A percentile compares a stretch with the other conserved stretches of the same genome.
Conservation (phyloP, 2,329 filamentous ascomycete species). For the Coniochaeta sp. region DNA sequence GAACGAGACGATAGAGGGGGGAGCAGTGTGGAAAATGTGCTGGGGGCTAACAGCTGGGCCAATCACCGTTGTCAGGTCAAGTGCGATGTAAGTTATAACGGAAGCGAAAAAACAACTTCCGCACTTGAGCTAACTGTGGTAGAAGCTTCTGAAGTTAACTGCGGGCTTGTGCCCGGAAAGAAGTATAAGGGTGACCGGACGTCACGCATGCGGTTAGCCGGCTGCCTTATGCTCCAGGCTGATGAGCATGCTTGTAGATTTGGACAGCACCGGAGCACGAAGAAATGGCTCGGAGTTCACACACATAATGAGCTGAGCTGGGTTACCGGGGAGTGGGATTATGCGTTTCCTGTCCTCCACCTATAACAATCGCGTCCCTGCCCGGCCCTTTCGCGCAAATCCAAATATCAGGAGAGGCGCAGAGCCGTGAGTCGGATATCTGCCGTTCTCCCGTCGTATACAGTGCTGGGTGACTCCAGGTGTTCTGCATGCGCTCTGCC, state of each 20-base stretch:
- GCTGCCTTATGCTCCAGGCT: not conserved
- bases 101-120: no score
- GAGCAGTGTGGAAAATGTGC: not conserved
- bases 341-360: not conserved
- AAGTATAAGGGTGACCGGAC: not conserved
- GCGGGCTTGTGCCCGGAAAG: no score
- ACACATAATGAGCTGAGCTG: not conserved
- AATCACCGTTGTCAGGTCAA: not conserved
- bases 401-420: not conserved
- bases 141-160: no score
- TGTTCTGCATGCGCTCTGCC: not conserved
- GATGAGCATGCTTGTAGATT: not conserved
- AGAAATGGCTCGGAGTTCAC: no score
- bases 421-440: no score
- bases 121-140: no score
- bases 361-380: no score
- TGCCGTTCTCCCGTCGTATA: no score
- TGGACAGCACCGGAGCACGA: no score
- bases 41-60: not conserved
- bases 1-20: not conserved
- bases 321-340: not conserved
- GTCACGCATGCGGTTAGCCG: not conserved
- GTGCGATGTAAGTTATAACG: not conserved
- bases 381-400: not conserved
- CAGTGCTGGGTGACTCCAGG: no score